Evolutionary conservation across 192 early-diverging fungal species (phyloP), one percentile per base, ranked within the genome.

Genomic region (Backusella circina): DNA sequence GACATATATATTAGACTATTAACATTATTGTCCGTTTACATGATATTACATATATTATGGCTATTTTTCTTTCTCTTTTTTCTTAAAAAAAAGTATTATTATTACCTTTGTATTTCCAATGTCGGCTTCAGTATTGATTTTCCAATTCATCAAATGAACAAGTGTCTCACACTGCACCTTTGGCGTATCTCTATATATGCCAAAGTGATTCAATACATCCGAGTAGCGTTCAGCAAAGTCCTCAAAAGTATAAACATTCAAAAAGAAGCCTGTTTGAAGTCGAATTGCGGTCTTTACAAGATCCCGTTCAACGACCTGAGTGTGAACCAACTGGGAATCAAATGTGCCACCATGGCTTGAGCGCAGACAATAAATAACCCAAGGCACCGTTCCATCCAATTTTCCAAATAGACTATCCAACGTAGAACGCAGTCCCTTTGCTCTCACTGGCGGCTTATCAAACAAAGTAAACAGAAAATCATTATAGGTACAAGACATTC

Each of bases 151-250:
- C 36, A 86, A 86, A 30, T 86, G 80, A 1, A 84, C 80, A 18
- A 78, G 67, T 7, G 82, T 76, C 38, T 85, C 84, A 57, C 78
- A 81, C 67, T 84, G 83, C 16, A 65, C 74, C 32, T 77, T 74
- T 38, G 44, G 74, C 15, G 50, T 74, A 13, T 72, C 64, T 35
- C 50, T 35, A 38, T 87, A 79, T 67, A 87, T 44, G 16, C 71
- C 79, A 33, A 84, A 70, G 8, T 79, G 54, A 28, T 83, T 82
- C 23, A 92, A 70, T 13, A 90, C 79, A 18, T 84, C 71, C 0
- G 81, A 77, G 84, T 94, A 98, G 3, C 95, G 88, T n/a, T 91
- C 85, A 30, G 89, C 72, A 76, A 97, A 93, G 75, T 96, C 95
- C 50, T 84, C 87, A 81, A 95, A 94, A 30, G 87, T 75, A 71